Evolutionary conservation across 2,329 filamentous ascomycete genomes (phyloP).

Genomic region (Monilinia vaccinii-corymbosi): DNA sequence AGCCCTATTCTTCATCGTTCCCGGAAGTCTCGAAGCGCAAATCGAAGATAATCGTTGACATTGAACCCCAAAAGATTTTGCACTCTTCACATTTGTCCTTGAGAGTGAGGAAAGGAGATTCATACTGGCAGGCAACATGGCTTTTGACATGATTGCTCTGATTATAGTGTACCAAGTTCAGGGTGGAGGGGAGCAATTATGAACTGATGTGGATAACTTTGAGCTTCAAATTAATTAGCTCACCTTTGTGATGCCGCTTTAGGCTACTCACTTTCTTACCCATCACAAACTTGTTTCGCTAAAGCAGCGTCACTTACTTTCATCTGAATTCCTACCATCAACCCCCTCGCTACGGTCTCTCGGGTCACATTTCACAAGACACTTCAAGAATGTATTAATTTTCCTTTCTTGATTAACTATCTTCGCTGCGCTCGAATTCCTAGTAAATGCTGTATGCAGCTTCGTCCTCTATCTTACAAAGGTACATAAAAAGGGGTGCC

Average conservation of each 20-base stretch:
- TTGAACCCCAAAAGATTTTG: constrained; percentile 2
- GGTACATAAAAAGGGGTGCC: not conserved
- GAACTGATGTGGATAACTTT: not conserved
- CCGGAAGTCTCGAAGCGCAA: not conserved
- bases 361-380: not conserved
- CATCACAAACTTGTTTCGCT: not conserved
- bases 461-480: constrained; percentile 6
- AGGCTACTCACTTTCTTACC: too few relatives aligned
- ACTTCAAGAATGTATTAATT: not conserved
- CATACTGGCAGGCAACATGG: not conserved
- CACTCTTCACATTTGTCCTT: not conserved
- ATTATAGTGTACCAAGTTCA: not conserved
- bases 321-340: not conserved
- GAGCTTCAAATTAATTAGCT: not conserved
- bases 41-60: constrained; percentile 13
- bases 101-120: not conserved
- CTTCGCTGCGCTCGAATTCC: constrained; percentile 5
- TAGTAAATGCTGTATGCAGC: not conserved
- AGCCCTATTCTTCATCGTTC: not conserved
- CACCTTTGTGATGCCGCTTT: not conserved
- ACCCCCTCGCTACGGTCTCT: constrained; percentile 1
- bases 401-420: not conserved
- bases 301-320: not conserved
- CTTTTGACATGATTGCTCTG: not conserved
- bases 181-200: not conserved